These are phyloP conservation scores for Syncephalis fuscata DNA, from an alignment of 371 early-diverging fungal species.

Conservation along the genomic window DNA sequence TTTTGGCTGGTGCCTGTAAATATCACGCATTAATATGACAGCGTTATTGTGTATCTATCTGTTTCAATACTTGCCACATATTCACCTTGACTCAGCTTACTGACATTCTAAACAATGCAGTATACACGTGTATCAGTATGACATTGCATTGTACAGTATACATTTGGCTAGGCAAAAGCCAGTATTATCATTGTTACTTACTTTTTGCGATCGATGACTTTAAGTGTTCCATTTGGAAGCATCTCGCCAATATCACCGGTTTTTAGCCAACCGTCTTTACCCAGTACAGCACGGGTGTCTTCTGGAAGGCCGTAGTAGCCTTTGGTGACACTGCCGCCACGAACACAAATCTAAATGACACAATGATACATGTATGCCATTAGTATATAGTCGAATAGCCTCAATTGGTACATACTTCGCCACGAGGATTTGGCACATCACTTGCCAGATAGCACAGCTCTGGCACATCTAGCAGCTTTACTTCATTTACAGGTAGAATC, in stretches of 20 bases:
- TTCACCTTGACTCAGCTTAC: slow-evolving; percentile 89
- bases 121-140: too few species aligned
- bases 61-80: slow-evolving; percentile 36
- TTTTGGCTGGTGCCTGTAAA: slow-evolving; percentile 75
- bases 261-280: slow-evolving; percentile 80
- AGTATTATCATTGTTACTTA: slow-evolving; percentile 37
- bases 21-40: too few species aligned
- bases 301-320: slow-evolving; percentile 76
- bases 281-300: slow-evolving; percentile 63
- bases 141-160: too few species aligned
- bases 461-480: slow-evolving; percentile 83
- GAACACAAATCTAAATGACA: slow-evolving; percentile 12
- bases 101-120: slow-evolving; percentile 19
- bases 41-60: too few species aligned
- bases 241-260: slow-evolving; percentile 82
- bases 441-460: slow-evolving; percentile 70
- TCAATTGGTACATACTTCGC: slow-evolving; percentile 55
- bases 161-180: too few species aligned
- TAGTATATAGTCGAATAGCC: too few species aligned
- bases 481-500: slow-evolving; percentile 18
- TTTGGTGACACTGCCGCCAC: slow-evolving; percentile 62
- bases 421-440: slow-evolving; percentile 61
- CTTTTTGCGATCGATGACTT: slow-evolving; percentile 91
- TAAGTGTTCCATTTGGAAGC: slow-evolving; percentile 28
- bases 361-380: too few species aligned